Evolutionary conservation across 225 moss, liverwort and hornwort genomes (phyloP).

Genomic region (Pseudisothecium myosuroides): DNA sequence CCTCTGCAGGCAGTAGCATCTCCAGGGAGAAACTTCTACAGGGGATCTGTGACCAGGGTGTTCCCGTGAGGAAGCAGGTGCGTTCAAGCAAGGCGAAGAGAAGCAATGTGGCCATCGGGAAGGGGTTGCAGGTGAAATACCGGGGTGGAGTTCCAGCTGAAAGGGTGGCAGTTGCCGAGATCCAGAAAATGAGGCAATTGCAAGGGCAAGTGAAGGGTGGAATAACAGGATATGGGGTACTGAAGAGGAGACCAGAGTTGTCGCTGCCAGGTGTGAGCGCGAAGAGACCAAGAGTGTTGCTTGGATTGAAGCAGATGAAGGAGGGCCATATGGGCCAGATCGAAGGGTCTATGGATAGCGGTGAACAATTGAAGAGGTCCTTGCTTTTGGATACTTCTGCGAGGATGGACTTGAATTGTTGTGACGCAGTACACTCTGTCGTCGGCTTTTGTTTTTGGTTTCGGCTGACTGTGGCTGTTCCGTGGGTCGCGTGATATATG

Average conservation of each 20-base stretch:
- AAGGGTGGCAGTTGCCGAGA: background rate
- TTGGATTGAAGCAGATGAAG: conserved; percentile 24
- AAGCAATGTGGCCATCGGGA: background rate
- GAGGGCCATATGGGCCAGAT: background rate
- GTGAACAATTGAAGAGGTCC: conserved; percentile 24
- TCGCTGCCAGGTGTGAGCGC: background rate
- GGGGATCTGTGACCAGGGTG: background rate
- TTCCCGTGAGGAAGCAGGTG: conserved; percentile 25
- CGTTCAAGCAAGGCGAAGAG: conserved; percentile 23
- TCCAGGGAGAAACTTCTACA: conserved; percentile 25
- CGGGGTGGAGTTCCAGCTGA: background rate
- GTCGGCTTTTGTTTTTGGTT: background rate
- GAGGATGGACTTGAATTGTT: background rate
- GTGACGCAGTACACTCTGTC: background rate
- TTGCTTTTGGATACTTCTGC: background rate
- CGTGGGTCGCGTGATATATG: background rate
- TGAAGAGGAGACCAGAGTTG: conserved; percentile 43
- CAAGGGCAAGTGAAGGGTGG: conserved; percentile 3
- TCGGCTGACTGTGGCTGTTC: background rate
- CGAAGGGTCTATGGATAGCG: background rate
- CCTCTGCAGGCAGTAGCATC: conserved; percentile 23
- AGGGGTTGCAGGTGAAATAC: background rate
- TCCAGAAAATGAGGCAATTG: conserved; percentile 1
- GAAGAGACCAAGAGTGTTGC: conserved; percentile 20
- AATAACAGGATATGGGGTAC: conserved; percentile 1